Conservation (phyloP, 1,284 basidiomycete species). For the Rhodotorula sp. region DNA sequence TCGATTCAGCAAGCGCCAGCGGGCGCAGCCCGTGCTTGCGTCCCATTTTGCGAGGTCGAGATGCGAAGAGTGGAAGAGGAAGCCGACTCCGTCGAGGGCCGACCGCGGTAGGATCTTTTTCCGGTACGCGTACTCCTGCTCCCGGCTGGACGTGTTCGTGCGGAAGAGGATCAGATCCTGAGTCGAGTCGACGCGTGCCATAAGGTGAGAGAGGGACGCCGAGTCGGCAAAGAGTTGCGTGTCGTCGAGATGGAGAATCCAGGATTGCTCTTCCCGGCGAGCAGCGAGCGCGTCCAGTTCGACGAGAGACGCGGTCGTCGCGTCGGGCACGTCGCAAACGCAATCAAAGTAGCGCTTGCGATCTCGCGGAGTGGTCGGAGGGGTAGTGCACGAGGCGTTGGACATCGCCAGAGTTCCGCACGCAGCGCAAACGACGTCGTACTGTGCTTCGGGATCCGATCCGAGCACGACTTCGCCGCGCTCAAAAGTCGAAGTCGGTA, state of each 20-base stretch:
- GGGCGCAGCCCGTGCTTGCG: conserved; percentile 17
- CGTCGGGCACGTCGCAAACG: conserved; percentile 18
- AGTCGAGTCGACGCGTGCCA: conserved; percentile 25
- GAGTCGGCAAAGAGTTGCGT: conserved; percentile 21
- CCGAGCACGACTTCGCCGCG: conserved; percentile 12
- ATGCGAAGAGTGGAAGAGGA: conserved; percentile 35
- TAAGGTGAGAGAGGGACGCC: conserved; percentile 29
- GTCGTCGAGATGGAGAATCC: conserved; percentile 36
- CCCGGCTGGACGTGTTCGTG: conserved; percentile 3
- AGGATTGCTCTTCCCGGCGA: conserved; percentile 3
- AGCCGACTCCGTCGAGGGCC: conserved; percentile 31
- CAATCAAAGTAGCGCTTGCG: conserved; percentile 27
- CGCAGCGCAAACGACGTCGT: conserved; percentile 17
- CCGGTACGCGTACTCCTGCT: conserved; percentile 12
- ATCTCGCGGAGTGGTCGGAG: not conserved
- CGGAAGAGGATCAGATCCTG: conserved; percentile 36
- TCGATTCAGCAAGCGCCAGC: conserved; percentile 27
- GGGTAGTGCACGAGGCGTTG: conserved; percentile 3
- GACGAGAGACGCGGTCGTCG: conserved; percentile 12
- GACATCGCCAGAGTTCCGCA: conserved; percentile 20
- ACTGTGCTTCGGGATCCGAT: conserved; percentile 12
- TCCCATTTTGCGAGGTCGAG: conserved; percentile 27
- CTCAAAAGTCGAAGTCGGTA: conserved; percentile 13
- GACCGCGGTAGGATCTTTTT: conserved; percentile 21
- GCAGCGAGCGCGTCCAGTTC: conserved; percentile 23